A percentile compares a stretch with the other conserved stretches of the same genome.
Conservation (phyloP, 108 stramenopile genomes). For the Stephanodiscus triporus region DNA sequence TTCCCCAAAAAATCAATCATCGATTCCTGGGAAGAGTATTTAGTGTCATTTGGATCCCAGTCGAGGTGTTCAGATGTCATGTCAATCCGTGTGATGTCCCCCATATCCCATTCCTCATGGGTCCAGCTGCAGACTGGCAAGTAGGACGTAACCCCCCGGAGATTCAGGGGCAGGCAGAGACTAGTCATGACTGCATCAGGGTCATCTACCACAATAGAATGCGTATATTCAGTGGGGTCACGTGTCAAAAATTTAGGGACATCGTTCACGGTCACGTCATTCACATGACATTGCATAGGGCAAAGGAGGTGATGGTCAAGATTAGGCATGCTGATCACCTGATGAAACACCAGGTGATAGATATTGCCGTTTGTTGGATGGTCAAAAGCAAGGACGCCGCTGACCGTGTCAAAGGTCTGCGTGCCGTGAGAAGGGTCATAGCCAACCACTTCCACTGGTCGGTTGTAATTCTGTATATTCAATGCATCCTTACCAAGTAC, state of each 20-base stretch:
- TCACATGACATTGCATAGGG: constrained; percentile 15
- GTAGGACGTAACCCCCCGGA: background rate
- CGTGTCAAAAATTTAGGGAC: constrained; percentile 11
- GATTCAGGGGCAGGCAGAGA: background rate
- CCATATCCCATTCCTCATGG: background rate
- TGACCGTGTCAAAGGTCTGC: background rate
- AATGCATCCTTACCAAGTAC: background rate
- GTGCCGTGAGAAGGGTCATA: background rate
- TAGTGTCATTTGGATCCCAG: no score
- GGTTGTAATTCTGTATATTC: background rate
- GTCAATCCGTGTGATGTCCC: background rate
- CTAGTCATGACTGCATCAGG: background rate
- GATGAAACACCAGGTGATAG: no score
- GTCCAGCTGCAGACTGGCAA: background rate
- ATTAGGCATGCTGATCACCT: no score
- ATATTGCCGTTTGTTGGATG: background rate
- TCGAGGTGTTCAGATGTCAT: background rate
- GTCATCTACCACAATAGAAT: background rate
- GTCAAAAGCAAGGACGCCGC: background rate
- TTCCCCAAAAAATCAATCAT: background rate
- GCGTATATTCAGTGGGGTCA: constrained; percentile 1
- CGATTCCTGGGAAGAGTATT: background rate
- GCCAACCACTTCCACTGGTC: background rate
- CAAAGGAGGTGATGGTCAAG: no score
- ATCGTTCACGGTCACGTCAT: constrained; percentile 14